Evolutionary conservation across 306 rosid species (phyloP), one percentile per base, ranked within the genome.

Genomic region (Argentina anserina): DNA sequence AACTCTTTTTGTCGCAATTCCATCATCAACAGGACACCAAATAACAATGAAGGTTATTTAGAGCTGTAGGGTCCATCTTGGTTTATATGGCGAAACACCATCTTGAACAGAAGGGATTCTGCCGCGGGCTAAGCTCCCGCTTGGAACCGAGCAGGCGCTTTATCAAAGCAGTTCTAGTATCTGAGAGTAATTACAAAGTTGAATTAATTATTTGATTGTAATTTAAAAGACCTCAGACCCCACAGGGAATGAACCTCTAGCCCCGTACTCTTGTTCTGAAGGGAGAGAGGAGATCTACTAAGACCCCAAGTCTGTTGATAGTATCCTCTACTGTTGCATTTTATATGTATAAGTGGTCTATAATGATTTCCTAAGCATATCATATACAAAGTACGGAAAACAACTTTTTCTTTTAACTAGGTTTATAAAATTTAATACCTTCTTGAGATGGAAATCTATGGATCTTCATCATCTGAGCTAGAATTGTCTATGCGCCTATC

Each of bases 381-480:
- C 15, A 36, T 12, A 49, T 6, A 47, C 26, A 46, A 29, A 5
- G 1, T 46, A 18, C 0, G 23, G 7, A 25, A 28, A 34, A 20
- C 14, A 9, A 4, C 23, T 23, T 39, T 40, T 52, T 52, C 25
- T 59, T 70, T 52, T 31, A 25, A 21, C 23, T 3, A 36, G 64
- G 71, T 47, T 11, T 5, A 60, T 56, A 15, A 40, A 9, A 15
- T 18, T 55, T 72, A 66, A 20, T 77, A 87, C 69, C 84, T 73
- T 56, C 73, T 76, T 64, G 56, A 81, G 70, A 67, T 64, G 67
- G 59, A 75, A 83, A 84, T 63, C 88, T 87, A 90, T 47, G 86
- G 84, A 53, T 87, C 83, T 21, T 90, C 97, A 13, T 91, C 99
- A 68, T 95, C 97, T 70, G 99, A 91, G 81, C 99, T 91, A 75